Conservation (phyloP, 2,329 filamentous ascomycete genomes). For the Ilyonectria destructans region DNA sequence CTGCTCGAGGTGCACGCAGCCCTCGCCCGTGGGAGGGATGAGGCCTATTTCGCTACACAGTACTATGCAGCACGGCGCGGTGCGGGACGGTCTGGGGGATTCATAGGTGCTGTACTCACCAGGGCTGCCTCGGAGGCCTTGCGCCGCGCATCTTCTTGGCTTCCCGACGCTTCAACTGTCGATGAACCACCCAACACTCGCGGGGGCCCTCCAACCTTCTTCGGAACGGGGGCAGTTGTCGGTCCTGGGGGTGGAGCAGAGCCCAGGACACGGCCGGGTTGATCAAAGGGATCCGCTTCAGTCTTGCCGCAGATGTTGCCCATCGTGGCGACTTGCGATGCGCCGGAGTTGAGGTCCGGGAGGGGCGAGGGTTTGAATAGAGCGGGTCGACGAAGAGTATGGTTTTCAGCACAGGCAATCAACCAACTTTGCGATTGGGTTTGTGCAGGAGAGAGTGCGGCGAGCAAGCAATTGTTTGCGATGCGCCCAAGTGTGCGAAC, state of each 20-base stretch:
- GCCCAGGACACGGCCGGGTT: constrained; percentile 81
- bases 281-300: constrained; percentile 78
- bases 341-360: not conserved
- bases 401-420: not conserved
- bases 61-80: not conserved
- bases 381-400: not conserved
- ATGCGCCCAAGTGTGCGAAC: not conserved
- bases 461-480: constrained; percentile 3
- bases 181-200: constrained; percentile 74
- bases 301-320: constrained; percentile 90
- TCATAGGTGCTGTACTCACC: constrained; percentile 67
- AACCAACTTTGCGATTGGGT: not conserved
- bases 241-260: constrained; percentile 63
- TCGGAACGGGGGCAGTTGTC: constrained; percentile 68
- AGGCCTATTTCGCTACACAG: not conserved
- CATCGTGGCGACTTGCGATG: constrained; percentile 67
- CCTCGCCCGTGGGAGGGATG: not conserved
- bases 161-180: constrained; percentile 36
- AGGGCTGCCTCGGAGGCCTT: constrained; percentile 88
- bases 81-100: not conserved
- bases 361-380: not conserved
- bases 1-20: not conserved
- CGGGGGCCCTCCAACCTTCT: constrained; percentile 69
- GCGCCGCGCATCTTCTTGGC: constrained; percentile 73
- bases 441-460: not conserved